A percentile compares a stretch with the other conserved stretches of the same genome.
phyloP scores from a whole-genome alignment of 2,329 filamentous ascomycete species.

The Coniochaeta sp. region DNA sequence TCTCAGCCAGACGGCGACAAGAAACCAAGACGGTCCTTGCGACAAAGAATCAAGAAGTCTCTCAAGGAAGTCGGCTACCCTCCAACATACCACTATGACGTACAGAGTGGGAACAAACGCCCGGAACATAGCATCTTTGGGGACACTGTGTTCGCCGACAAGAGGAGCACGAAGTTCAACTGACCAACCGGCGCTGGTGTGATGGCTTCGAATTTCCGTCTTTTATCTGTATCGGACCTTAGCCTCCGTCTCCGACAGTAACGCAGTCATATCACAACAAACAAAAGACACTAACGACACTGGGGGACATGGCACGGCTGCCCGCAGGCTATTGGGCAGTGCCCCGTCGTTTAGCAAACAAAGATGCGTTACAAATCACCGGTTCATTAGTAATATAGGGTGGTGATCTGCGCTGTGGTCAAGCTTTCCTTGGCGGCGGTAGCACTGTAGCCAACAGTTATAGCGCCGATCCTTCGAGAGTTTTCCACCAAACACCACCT shows the following conservation, averaged over 20 bases:
- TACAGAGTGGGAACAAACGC: slow-evolving; percentile 4
- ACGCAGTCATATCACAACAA: too few species aligned
- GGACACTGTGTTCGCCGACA: neutral
- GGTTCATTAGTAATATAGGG: neutral
- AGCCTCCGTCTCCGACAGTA: neutral
- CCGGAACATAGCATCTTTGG: neutral
- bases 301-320: neutral
- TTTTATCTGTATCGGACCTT: neutral
- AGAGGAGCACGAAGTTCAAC: neutral
- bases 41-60: slow-evolving; percentile 7
- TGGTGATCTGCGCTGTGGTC: neutral
- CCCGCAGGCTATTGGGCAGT: neutral
- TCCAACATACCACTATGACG: slow-evolving; percentile 8
- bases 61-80: slow-evolving; percentile 11
- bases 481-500: neutral
- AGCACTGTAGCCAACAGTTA: too few species aligned
- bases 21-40: slow-evolving; percentile 7
- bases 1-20: neutral
- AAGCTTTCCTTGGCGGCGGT: neutral
- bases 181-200: neutral
- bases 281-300: too few species aligned
- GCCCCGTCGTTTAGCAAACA: too few species aligned
- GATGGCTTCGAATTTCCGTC: too few species aligned
- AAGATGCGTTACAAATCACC: neutral
- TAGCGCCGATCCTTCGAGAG: neutral